These are phyloP conservation scores for Pseudogymnoascus sp. DNA, from an alignment of 2,329 filamentous ascomycete species.

Conservation along the genomic window DNA sequence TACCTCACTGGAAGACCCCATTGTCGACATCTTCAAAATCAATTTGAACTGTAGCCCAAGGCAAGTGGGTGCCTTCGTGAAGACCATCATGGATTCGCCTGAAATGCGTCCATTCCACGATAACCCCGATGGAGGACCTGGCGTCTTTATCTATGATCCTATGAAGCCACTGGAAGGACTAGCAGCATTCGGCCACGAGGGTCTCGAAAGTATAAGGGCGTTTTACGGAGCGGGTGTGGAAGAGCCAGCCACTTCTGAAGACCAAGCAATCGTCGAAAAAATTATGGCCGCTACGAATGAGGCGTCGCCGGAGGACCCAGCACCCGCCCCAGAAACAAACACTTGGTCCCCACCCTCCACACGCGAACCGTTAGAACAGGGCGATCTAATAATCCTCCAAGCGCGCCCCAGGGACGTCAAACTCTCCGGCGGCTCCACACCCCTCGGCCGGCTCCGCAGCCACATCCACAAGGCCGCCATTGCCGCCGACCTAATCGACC, in stretches of 20 bases:
- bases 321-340: slow-evolving; percentile 22
- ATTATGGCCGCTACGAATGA: not conserved
- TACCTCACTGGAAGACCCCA: slow-evolving; percentile 53
- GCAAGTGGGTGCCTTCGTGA: slow-evolving; percentile 52
- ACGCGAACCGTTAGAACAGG: slow-evolving; percentile 41
- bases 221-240: slow-evolving; percentile 1
- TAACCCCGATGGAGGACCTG: slow-evolving; percentile 70
- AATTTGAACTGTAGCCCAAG: slow-evolving; percentile 43
- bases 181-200: slow-evolving; percentile 67
- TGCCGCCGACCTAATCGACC: slow-evolving; percentile 18
- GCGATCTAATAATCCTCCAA: slow-evolving; percentile 75
- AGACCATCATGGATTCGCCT: slow-evolving; percentile 61
- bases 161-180: slow-evolving; percentile 68
- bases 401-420: slow-evolving; percentile 56
- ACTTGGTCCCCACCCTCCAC: slow-evolving; percentile 24
- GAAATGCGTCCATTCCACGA: slow-evolving; percentile 48
- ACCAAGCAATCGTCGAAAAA: not conserved
- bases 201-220: slow-evolving; percentile 40
- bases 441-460: slow-evolving; percentile 28
- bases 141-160: slow-evolving; percentile 66
- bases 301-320: slow-evolving; percentile 15
- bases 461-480: slow-evolving; percentile 25
- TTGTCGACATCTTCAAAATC: slow-evolving; percentile 68
- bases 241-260: not conserved
- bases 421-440: slow-evolving; percentile 63